These are phyloP conservation scores for Mycosphaerella sp. DNA, from an alignment of 2,329 filamentous ascomycete genomes.

Conservation along the genomic window DNA sequence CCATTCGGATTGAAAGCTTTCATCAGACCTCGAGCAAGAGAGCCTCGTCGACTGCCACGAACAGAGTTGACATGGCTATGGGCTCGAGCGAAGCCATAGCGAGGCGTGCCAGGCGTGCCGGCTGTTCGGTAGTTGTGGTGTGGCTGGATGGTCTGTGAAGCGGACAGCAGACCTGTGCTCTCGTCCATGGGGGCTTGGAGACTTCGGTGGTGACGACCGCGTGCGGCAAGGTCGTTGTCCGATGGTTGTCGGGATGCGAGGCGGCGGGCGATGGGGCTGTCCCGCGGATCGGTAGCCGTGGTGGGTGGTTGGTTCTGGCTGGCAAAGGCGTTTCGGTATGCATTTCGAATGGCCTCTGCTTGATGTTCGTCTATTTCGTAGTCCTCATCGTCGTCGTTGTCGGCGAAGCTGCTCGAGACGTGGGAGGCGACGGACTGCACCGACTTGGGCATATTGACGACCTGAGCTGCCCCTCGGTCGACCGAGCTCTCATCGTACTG, in stretches of 20 bases:
- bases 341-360: conserved; percentile 31
- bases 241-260: conserved; percentile 5
- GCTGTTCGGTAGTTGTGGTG: conserved; percentile 22
- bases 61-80: conserved; percentile 30
- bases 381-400: conserved; percentile 33
- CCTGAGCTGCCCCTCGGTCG: background rate
- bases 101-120: conserved; percentile 19
- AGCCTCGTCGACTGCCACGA: conserved; percentile 43
- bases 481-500: background rate
- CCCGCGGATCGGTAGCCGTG: background rate
- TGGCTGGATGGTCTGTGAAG: conserved; percentile 25
- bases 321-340: conserved; percentile 32
- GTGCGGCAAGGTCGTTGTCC: background rate
- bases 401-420: conserved; percentile 28
- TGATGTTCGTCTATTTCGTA: conserved; percentile 30
- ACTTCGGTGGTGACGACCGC: background rate
- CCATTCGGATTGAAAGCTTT: conserved; percentile 16
- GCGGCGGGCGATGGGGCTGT: background rate
- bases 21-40: conserved; percentile 35
- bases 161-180: conserved; percentile 43
- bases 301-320: conserved; percentile 19
- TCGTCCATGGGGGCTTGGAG: conserved; percentile 36
- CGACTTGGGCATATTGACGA: conserved; percentile 32
- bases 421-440: conserved; percentile 32
- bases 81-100: conserved; percentile 31